Percentiles rank a stretch among this genome's conserved stretches.
Conservation (phyloP, 306 rosid genomes). For the Cajanus cajan region DNA sequence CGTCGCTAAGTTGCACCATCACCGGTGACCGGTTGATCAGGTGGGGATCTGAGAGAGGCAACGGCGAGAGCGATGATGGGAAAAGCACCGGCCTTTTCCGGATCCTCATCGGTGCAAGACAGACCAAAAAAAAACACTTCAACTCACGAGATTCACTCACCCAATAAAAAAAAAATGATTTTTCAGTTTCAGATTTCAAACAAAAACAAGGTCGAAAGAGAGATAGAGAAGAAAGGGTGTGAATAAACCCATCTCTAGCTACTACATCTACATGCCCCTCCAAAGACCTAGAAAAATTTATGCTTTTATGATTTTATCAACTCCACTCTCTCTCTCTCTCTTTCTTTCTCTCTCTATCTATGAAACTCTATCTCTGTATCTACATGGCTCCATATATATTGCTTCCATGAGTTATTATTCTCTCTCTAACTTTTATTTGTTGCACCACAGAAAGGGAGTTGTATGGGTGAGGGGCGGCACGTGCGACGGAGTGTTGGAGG, state of each 20-base stretch:
- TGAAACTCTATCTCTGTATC: neutral
- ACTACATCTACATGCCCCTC: neutral
- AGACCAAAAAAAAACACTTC: neutral
- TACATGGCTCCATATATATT: conserved; percentile 16
- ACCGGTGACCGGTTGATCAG: conserved; percentile 48
- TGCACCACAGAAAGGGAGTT: conserved; percentile 71
- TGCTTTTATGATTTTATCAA: conserved; percentile 21
- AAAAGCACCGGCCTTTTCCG: conserved; percentile 62
- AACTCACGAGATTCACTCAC: conserved; percentile 37
- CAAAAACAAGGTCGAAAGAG: neutral
- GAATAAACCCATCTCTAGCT: conserved; percentile 22
- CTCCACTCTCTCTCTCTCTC: conserved; percentile 3
- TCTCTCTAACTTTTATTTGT: conserved; percentile 78
- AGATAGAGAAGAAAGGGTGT: conserved; percentile 4
- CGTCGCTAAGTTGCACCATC: conserved; percentile 65
- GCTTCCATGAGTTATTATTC: conserved; percentile 34
- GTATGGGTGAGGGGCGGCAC: conserved; percentile 54
- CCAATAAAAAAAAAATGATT: conserved; percentile 11
- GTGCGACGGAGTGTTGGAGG: conserved; percentile 34
- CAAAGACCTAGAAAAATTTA: conserved; percentile 32
- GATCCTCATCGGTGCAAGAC: conserved; percentile 75
- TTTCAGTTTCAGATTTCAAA: conserved; percentile 34
- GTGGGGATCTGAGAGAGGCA: conserved; percentile 75
- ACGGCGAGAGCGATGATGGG: conserved; percentile 52
- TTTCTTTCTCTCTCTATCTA: neutral